Evolutionary conservation across 306 rosid species (phyloP).

Genomic region (Coriaria nepalensis): DNA sequence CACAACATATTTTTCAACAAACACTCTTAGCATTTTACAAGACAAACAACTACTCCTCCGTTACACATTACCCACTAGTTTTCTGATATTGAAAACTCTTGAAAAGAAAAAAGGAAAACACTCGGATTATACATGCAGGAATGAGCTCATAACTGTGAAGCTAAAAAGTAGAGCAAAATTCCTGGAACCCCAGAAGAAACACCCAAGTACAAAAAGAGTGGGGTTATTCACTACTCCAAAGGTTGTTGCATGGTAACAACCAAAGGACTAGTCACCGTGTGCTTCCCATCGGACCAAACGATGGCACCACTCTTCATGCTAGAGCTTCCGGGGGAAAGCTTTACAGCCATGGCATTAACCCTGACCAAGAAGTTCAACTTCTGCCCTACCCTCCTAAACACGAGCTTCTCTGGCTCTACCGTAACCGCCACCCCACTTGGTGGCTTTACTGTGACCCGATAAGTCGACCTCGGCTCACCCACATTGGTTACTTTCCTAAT

Average conservation of each 20-base stretch:
- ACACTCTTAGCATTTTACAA: constrained; percentile 32
- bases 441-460: constrained; percentile 41
- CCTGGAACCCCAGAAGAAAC: neutral
- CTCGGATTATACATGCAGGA: constrained; percentile 27
- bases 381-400: constrained; percentile 65
- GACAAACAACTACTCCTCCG: constrained; percentile 9
- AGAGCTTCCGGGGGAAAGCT: constrained; percentile 67
- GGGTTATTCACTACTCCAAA: constrained; percentile 29
- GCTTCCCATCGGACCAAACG: constrained; percentile 78
- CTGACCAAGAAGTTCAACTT: constrained; percentile 71
- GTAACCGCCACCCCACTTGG: constrained; percentile 43
- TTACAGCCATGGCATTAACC: constrained; percentile 47
- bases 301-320: constrained; percentile 47
- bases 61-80: constrained; percentile 33
- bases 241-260: constrained; percentile 91
- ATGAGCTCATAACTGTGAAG: constrained; percentile 16
- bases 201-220: constrained; percentile 1
- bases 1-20: constrained; percentile 28
- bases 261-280: constrained; percentile 63
- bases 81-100: constrained; percentile 29
- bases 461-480: constrained; percentile 58
- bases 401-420: constrained; percentile 55
- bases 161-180: constrained; percentile 22
- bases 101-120: constrained; percentile 2
- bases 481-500: constrained; percentile 78